A percentile compares a stretch with the other conserved stretches of the same genome.
Conservation (phyloP, 208 protist species). For the Crithidia fasciculata region DNA sequence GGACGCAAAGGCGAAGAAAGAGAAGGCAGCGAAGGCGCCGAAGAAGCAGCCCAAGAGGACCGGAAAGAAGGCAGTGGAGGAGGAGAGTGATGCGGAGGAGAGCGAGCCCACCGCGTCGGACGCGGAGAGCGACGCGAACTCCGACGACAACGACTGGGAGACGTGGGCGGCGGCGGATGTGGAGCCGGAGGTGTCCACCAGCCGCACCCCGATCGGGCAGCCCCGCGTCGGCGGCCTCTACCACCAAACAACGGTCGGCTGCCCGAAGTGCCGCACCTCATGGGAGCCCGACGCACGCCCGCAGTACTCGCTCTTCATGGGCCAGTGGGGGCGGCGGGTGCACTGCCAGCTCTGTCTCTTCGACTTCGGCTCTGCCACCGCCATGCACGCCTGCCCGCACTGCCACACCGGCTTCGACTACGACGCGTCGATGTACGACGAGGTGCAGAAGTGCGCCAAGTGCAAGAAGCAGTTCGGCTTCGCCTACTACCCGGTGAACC, state of each 20-base stretch:
- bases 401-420: constrained; percentile 78
- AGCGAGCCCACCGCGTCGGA: constrained; percentile 35
- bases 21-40: constrained; percentile 20
- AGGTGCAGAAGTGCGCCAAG: constrained; percentile 41
- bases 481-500: constrained; percentile 84
- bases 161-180: constrained; percentile 28
- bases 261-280: constrained; percentile 70
- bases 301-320: constrained; percentile 92
- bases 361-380: constrained; percentile 78
- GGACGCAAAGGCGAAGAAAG: constrained; percentile 17
- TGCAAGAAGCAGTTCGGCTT: constrained; percentile 82
- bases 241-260: constrained; percentile 59
- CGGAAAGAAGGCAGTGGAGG: constrained; percentile 9
- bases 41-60: constrained; percentile 18
- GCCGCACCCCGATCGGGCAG: constrained; percentile 66
- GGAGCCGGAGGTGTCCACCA: constrained; percentile 71
- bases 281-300: constrained; percentile 79
- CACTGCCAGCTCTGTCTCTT: constrained; percentile 90
- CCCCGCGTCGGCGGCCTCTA: constrained; percentile 56
- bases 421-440: constrained; percentile 81
- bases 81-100: constrained; percentile 7
- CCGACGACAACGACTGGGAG: constrained; percentile 36
- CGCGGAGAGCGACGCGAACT: constrained; percentile 22
- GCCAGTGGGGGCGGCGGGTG: constrained; percentile 72
- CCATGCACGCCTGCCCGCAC: constrained; percentile 84